These are phyloP conservation scores for Epichloe gansuensis DNA, from an alignment of 2,329 filamentous ascomycete species.

Conservation along the genomic window DNA sequence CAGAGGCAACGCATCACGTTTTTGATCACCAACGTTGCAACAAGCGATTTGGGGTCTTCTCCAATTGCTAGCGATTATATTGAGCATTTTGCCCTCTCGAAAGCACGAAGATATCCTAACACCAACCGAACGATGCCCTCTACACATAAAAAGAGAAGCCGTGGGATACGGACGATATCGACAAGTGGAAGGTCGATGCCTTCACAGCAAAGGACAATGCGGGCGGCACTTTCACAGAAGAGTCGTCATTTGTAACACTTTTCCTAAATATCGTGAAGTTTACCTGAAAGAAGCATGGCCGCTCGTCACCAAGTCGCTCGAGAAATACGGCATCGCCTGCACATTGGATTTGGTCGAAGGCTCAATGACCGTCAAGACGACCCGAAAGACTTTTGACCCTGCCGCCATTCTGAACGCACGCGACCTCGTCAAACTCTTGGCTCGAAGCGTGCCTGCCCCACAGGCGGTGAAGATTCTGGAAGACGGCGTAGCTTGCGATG, in stretches of 20 bases:
- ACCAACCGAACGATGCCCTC: constrained; percentile 54
- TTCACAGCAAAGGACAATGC: constrained; percentile 80
- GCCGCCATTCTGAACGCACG: constrained; percentile 86
- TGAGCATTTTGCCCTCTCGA: not conserved
- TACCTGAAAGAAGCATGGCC: constrained; percentile 93
- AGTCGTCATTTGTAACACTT: constrained; percentile 76
- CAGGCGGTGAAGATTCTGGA: constrained; percentile 92
- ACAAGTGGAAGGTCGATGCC: constrained; percentile 87
- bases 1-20: not conserved
- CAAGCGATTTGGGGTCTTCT: not conserved
- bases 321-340: constrained; percentile 80
- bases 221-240: constrained; percentile 79
- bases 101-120: no score
- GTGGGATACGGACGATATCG: constrained; percentile 93
- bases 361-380: constrained; percentile 94
- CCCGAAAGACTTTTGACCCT: constrained; percentile 81
- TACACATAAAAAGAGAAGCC: constrained; percentile 80
- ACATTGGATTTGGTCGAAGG: constrained; percentile 91
- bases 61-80: not conserved
- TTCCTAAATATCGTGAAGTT: constrained; percentile 93
- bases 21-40: not conserved
- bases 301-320: constrained; percentile 72
- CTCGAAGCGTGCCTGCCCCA: constrained; percentile 81
- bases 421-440: constrained; percentile 85
- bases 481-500: constrained; percentile 81